Evolutionary conservation across 2,329 filamentous ascomycete genomes (phyloP), one percentile per base, ranked within the genome.

Genomic region (Alternaria triticina): DNA sequence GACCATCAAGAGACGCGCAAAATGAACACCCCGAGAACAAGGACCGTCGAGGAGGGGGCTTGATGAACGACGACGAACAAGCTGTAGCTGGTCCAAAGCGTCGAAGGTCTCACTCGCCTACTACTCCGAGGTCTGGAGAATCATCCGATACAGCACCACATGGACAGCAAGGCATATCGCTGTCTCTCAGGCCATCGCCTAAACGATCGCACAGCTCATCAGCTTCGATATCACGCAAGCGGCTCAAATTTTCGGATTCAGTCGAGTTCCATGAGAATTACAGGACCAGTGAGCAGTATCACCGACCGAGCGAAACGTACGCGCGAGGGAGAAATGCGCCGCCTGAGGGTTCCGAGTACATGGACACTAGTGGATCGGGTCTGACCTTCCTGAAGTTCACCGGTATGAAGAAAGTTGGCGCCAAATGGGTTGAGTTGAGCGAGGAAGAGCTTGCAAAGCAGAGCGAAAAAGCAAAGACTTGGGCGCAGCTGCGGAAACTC

Each of bases 301-400:
- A 63, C 30, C 70, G 76, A 4, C 55, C 46, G 23, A 65, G 62
- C 22, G 62, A 72, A 8, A 61, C 55, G 5, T 77, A 77, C 52
- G 61, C 69, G 5, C 72, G 61, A 5, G 76, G 76, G 9, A 62
- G 73, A n/a, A 71, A 75, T 54, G 73, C 70, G 28, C 67, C 70
- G 7, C 67, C 68, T 6, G 68, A 73, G 59, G 71, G 67, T 8
- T 57, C 55, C 8, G 70, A 74, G 47, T 75, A 68, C 36, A 59
- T 75, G 17, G 76, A 78, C 51, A 76, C 74, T 2, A 77, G 74
- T 36, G 76, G 76, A 1, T 59, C 49, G 17, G 61, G 59, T 4
- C 55, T 66, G 27, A 63, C 64, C 7, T 70, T 68, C n/a, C 51
- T 63, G 8, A 72, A 71, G 23, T 78, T 77, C 28, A 71, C 70